phyloP scores from a whole-genome alignment of 495 filamentous ascomycete species.

The Schizothecium vesticola region DNA sequence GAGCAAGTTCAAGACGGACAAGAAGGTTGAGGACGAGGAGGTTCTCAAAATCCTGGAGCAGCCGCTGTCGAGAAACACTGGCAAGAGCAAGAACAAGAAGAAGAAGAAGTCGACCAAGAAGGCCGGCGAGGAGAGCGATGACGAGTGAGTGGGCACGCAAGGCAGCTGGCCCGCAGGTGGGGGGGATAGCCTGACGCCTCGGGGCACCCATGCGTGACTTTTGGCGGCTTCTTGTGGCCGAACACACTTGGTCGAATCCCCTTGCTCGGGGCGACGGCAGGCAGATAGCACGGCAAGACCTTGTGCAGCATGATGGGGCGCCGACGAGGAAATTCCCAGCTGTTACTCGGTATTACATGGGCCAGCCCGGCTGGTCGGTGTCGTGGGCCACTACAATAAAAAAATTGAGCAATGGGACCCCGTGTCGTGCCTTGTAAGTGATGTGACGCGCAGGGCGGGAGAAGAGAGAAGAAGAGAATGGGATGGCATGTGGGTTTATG shows the following conservation, averaged over 20 bases:
- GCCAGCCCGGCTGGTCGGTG: neutral
- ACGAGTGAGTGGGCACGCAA: conserved; percentile 27
- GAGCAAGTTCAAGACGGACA: conserved; percentile 79
- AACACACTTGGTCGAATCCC: neutral
- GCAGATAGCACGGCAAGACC: neutral
- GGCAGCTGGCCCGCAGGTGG: conserved; percentile 1
- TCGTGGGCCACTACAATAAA: neutral
- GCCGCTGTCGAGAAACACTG: conserved; percentile 69
- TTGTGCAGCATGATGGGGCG: neutral
- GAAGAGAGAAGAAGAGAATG: neutral
- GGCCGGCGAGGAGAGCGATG: conserved; percentile 40
- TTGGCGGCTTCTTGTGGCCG: neutral
- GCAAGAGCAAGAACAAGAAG: conserved; percentile 93
- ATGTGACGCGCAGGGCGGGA: neutral
- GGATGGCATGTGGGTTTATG: neutral
- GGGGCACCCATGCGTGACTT: neutral
- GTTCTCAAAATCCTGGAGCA: conserved; percentile 87
- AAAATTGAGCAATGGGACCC: neutral
- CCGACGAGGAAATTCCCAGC: neutral
- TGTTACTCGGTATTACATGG: neutral
- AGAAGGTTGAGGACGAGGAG: conserved; percentile 96
- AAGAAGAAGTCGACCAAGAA: conserved; percentile 66
- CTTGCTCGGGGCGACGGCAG: neutral
- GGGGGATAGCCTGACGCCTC: neutral
- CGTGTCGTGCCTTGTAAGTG: neutral